Conservation (phyloP, 805 yeast species). For the Jamesozyma hellenica region DNA sequence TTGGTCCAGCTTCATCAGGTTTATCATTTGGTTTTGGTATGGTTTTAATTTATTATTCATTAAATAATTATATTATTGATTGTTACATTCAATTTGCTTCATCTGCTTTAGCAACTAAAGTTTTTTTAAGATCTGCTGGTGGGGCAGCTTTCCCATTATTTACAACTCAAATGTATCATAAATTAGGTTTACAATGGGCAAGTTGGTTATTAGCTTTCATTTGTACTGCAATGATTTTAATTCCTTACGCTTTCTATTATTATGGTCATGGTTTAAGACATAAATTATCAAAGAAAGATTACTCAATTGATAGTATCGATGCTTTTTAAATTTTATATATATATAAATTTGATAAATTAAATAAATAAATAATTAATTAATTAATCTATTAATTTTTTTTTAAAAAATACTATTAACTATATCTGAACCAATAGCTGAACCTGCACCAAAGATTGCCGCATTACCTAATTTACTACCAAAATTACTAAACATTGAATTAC, state of each 20-base stretch:
- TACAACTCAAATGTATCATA: constrained; percentile 71
- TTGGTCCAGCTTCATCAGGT: constrained; percentile 72
- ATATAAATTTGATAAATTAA: background rate
- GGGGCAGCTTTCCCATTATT: constrained; percentile 83
- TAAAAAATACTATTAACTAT: constrained; percentile 34
- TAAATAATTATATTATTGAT: constrained; percentile 80
- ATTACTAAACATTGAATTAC: constrained; percentile 37
- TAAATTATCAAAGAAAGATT: constrained; percentile 59
- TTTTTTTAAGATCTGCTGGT: constrained; percentile 69
- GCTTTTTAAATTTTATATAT: constrained; percentile 2
- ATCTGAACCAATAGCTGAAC: constrained; percentile 86
- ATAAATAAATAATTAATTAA: background rate
- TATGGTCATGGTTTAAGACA: constrained; percentile 57
- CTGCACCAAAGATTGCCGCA: constrained; percentile 94
- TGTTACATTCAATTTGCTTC: constrained; percentile 78
- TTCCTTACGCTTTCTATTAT: constrained; percentile 62
- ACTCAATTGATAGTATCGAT: constrained; percentile 31
- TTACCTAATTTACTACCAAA: constrained; percentile 77
- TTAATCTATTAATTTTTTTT: too few species aligned
- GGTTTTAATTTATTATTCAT: constrained; percentile 65
- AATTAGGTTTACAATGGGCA: constrained; percentile 71
- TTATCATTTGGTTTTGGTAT: constrained; percentile 71
- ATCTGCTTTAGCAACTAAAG: constrained; percentile 72
- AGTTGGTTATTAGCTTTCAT: constrained; percentile 69
- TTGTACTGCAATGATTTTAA: constrained; percentile 62